Conservation (phyloP, 176 grass and related monocot species). For the Rhynchospora breviuscula region DNA sequence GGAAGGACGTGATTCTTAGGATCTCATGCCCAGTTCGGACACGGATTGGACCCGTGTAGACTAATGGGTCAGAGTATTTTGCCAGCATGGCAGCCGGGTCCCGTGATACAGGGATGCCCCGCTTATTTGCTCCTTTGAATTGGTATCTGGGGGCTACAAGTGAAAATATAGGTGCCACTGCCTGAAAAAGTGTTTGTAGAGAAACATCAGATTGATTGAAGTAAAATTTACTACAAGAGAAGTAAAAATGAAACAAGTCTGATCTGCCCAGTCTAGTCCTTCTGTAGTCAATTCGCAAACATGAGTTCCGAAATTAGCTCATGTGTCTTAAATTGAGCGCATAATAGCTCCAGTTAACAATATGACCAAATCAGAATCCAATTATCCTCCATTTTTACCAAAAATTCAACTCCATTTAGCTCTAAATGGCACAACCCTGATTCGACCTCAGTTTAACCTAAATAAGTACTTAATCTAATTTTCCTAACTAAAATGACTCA, state of each 20-base stretch:
- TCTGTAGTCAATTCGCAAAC: not conserved
- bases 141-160: slow-evolving; percentile 72
- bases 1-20: slow-evolving; percentile 67
- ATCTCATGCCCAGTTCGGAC: slow-evolving; percentile 91
- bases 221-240: not conserved
- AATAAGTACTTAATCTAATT: not conserved
- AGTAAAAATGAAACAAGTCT: not conserved
- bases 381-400: not conserved
- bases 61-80: slow-evolving; percentile 85
- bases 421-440: not conserved
- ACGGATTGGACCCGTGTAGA: slow-evolving; percentile 85
- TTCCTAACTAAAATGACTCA: not conserved
- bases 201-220: not conserved
- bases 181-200: slow-evolving; percentile 37
- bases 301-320: not conserved
- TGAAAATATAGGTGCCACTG: slow-evolving; percentile 88
- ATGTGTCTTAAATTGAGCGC: not conserved
- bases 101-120: slow-evolving; percentile 79
- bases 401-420: not conserved
- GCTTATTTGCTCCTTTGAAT: slow-evolving; percentile 96
- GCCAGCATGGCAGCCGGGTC: slow-evolving; percentile 75
- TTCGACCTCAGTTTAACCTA: not conserved
- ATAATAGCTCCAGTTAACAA: not conserved
- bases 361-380: not conserved
- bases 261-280: not conserved